Base-by-base conservation (phyloP, 1,284 basidiomycete species). In the Prillingera fragicola region DNA sequence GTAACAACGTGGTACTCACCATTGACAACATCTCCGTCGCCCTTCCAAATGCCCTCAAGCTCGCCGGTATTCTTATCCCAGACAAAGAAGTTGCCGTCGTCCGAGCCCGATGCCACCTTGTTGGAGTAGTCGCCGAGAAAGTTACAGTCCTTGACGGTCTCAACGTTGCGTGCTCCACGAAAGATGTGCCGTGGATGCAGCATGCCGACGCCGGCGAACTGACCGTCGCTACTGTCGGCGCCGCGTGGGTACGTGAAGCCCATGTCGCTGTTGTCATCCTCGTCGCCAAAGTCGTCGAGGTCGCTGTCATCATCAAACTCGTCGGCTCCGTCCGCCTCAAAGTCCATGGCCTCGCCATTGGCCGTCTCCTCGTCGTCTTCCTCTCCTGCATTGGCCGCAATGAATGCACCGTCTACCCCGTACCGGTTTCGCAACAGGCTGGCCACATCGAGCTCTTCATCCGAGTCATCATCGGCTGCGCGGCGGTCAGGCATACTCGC, bases 131-230 rank as follows among this genome's bases (percentile, higher is more conserved):
- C 80, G 0, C 87, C 88, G 26, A 90, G 70, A 62, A 88, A 92
- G 64, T 87, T 90, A 86, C 89, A 87, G 66, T 95, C 91, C 70
- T 95, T 96, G 43, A 92, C 80, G 0, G 91, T 96, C 54, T 83
- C 81, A 4, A 84, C 74, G 66, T 95, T 96, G 51, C 82, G 80
- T 29, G 84, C 82, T 2, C 91, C 91, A 19, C 66, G 65, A 68
- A 79, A 95, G 8, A 77, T 76, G 43, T 66, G 68, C 22, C 79
- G 77, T n/a, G 91, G 89, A 43, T 79, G 72, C 40, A 94, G 72
- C 26, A 81, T 64, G 2, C 87, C 81, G 2, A 81, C 67, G 13
- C 29, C 41, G 22, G 38, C 54, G 49, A 63, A 71, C 43, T 55
- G 34, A 26, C 45, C 43, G 19, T 36, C 35, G 21, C 32, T 15